These are phyloP conservation scores for Camelina laxa DNA, from an alignment of 345 rosid genomes.

Conservation along the genomic window DNA sequence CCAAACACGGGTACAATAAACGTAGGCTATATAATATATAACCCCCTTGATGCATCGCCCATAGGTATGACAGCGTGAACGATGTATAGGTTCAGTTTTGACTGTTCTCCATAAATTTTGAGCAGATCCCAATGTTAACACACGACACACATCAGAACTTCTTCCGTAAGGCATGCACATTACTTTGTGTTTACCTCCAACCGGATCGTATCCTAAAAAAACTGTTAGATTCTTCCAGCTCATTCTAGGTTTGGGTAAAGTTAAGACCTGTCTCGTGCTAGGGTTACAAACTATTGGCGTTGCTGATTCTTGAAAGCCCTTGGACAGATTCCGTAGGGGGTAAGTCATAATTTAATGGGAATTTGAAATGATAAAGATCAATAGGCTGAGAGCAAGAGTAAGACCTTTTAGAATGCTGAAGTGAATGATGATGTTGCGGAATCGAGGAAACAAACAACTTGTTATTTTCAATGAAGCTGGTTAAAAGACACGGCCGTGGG, in stretches of 20 bases:
- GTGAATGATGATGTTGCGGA: too few species aligned
- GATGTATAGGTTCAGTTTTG: not conserved
- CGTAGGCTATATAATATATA: not conserved
- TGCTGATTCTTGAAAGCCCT: not conserved
- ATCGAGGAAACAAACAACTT: not conserved
- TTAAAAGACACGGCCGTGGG: not conserved
- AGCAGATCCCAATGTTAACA: not conserved
- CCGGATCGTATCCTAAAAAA: constrained; percentile 4
- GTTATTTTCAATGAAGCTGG: not conserved
- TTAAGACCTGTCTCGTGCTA: not conserved
- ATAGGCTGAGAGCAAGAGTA: not conserved
- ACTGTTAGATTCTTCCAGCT: not conserved
- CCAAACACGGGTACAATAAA: not conserved
- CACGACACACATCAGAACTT: not conserved
- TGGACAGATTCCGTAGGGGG: not conserved
- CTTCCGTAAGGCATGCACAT: not conserved
- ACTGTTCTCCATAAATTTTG: not conserved
- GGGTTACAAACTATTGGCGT: not conserved
- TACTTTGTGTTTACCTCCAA: constrained; percentile 1
- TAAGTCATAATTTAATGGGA: not conserved
- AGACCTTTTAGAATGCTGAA: not conserved
- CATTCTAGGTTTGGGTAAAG: not conserved
- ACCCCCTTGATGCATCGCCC: not conserved
- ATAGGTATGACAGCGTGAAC: too few species aligned
- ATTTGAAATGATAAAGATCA: not conserved